These are phyloP conservation scores for Diaporthe vexans DNA, from an alignment of 2,329 filamentous ascomycete species.

Conservation along the genomic window DNA sequence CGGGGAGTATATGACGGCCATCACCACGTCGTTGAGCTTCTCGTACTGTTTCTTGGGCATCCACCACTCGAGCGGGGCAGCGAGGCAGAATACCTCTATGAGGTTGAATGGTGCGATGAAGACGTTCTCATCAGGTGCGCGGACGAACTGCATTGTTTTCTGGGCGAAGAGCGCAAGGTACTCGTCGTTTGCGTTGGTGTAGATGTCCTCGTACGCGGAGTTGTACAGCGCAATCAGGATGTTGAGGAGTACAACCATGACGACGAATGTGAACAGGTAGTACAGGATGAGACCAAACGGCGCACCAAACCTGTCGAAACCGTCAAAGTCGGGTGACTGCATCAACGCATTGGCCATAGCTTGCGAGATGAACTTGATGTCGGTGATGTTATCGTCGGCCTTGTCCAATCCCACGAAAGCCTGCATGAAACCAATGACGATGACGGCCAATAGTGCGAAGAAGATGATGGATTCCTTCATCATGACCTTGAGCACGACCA, in stretches of 20 bases:
- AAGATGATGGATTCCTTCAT: constrained; percentile 97
- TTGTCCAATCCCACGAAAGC: constrained; percentile 94
- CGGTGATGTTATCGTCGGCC: constrained; percentile 78
- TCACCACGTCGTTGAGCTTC: constrained; percentile 87
- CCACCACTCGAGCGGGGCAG: constrained; percentile 96
- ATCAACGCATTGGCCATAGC: constrained; percentile 92
- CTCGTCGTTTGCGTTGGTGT: constrained; percentile 93
- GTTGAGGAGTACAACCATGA: constrained; percentile 94
- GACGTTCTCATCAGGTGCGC: constrained; percentile 97
- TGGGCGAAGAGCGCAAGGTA: constrained; percentile 94
- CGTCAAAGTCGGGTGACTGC: constrained; percentile 89
- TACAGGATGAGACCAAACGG: constrained; percentile 96
- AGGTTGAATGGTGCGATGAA: constrained; percentile 97
- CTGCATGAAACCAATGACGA: constrained; percentile 90
- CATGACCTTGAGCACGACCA: constrained; percentile 96
- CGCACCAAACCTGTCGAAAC: constrained; percentile 90
- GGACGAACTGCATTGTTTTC: constrained; percentile 96
- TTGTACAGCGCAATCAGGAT: constrained; percentile 98
- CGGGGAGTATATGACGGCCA: constrained; percentile 88
- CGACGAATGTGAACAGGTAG: constrained; percentile 97
- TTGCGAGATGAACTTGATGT: constrained; percentile 81
- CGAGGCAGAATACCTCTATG: constrained; percentile 85
- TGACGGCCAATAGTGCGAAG: constrained; percentile 88
- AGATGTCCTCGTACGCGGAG: constrained; percentile 95
- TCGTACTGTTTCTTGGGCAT: constrained; percentile 81